Base-by-base conservation (phyloP, 352 stramenopile genomes). In the Globisporangium cylindrosporum region DNA sequence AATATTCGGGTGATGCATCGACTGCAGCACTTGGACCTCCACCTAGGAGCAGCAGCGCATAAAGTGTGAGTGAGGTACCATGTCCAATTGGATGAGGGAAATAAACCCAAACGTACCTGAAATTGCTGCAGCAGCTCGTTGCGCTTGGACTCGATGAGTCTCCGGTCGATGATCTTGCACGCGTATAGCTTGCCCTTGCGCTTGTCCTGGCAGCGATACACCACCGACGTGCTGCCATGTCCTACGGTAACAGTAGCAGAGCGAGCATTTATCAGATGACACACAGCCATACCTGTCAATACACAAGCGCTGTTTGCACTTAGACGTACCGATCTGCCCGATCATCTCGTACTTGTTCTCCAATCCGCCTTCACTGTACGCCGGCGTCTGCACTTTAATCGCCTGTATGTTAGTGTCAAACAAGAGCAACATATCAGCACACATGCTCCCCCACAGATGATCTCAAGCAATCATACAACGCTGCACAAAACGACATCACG, bases 11-110 rank as follows among this genome's bases (percentile, higher is more conserved):
- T 97, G 91, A 24, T 80, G 77, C 72, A 97, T 80, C 18, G 84
- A 93, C 75, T 94, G 82, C n/a, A 97, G 74, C 65, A 97, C 87
- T 77, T 95, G 87, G n/a, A 96, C 90, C 48, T 96, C 89, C 49
- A 95, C 80, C 88, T 95, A 36, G 12, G 15, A 20, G 22, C 53
- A 59, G 67, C 2, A 29, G 41, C 18, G 5, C 59, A 24, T 4
- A 22, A 56, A 48, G 3, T 25, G 22, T 34, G 10, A 58, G 51
- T 34, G 12, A 58, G 27, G 3, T 25, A 4, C 24, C 24, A 22
- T 34, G 34, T 58, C 10, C 22, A 20, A 8, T 34, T 32, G 34
- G 12, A 34, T 18, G 24, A 32, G 3, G 22, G 66, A 22, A 12
- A 18, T 46, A 20, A 38, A 61, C 15, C 12, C 3, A n/a, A 20